These are phyloP conservation scores for Lasiosphaeria hispida DNA, from an alignment of 495 filamentous ascomycete genomes.

Conservation along the genomic window DNA sequence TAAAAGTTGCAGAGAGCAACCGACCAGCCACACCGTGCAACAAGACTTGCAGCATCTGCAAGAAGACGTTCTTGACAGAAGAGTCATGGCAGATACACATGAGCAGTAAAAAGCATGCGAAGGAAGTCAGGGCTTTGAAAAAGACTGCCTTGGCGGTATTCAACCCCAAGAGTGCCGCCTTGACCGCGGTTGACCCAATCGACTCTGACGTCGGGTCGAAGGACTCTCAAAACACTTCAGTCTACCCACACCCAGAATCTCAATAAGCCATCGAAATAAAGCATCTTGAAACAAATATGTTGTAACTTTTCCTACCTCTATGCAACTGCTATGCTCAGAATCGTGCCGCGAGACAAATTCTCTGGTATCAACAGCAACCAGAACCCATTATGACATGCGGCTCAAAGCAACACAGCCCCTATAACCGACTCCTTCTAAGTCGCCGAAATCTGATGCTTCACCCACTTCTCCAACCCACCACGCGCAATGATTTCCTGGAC, in stretches of 20 bases:
- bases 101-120: conserved; percentile 59
- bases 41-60: conserved; percentile 68
- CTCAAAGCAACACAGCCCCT: neutral
- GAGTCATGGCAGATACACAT: conserved; percentile 76
- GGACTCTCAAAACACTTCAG: no score
- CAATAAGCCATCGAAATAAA: neutral
- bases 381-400: conserved; percentile 4
- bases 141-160: conserved; percentile 29
- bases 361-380: conserved; percentile 8
- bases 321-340: neutral
- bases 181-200: neutral
- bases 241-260: no score
- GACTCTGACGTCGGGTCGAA: no score
- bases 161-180: conserved; percentile 6
- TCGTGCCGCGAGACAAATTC: neutral
- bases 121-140: conserved; percentile 21
- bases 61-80: conserved; percentile 63
- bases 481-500: conserved; percentile 88
- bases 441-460: conserved; percentile 58
- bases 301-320: neutral
- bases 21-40: conserved; percentile 48
- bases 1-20: conserved; percentile 50
- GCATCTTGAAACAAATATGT: neutral
- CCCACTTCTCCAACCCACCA: conserved; percentile 81
- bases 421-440: neutral